Evolutionary conservation across 371 early-diverging fungal species (phyloP).

Genomic region (Syncephalastrum contaminatum): DNA sequence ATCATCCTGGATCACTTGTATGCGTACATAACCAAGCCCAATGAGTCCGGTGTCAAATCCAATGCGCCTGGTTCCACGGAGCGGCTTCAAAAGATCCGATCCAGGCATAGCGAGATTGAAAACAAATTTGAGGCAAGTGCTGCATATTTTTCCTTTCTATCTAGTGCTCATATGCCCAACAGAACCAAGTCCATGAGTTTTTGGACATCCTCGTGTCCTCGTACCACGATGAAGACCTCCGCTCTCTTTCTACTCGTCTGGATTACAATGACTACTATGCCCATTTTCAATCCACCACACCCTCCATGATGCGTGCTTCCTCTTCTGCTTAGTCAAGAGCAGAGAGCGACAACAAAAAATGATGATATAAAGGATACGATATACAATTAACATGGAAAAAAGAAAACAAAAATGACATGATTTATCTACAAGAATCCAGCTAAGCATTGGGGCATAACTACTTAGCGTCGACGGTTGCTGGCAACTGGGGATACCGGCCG

Average conservation of each 20-base stretch:
- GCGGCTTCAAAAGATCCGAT: conserved; percentile 24
- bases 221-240: conserved; percentile 70
- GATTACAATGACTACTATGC: conserved; percentile 79
- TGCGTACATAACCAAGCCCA: conserved; percentile 8
- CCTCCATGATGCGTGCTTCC: no score
- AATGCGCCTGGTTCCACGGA: conserved; percentile 9
- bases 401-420: no score
- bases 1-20: conserved; percentile 30
- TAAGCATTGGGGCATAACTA: no score
- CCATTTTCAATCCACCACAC: no score
- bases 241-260: conserved; percentile 65
- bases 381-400: no score
- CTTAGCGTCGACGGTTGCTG: neutral
- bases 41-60: neutral
- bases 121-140: conserved; percentile 33
- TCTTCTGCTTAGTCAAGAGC: neutral
- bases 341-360: neutral
- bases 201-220: conserved; percentile 55
- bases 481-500: conserved; percentile 8
- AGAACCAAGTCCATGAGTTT: conserved; percentile 39
- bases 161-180: conserved; percentile 1
- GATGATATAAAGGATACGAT: neutral
- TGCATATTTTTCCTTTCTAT: conserved; percentile 9
- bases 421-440: no score
- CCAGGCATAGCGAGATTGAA: conserved; percentile 30